Conservation (phyloP, 2,329 filamentous ascomycete species). For the Fusarium euwallaceae region DNA sequence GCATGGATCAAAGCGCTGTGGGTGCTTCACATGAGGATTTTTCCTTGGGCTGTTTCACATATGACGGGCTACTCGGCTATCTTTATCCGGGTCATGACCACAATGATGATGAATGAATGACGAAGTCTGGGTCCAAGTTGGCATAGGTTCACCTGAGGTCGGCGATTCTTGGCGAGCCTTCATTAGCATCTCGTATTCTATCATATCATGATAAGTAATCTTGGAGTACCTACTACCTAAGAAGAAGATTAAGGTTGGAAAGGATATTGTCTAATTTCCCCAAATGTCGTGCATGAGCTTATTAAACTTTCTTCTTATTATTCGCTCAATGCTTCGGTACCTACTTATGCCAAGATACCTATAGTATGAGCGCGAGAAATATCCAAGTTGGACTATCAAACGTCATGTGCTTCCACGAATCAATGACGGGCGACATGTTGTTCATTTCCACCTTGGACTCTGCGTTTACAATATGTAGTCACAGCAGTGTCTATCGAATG, state of each 20-base stretch:
- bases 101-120: not conserved
- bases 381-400: not conserved
- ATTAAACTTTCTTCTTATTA: not conserved
- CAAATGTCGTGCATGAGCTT: not conserved
- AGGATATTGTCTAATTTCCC: not conserved
- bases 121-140: not conserved
- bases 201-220: not conserved
- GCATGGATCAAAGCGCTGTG: not conserved
- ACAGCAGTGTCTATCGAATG: slow-evolving; percentile 7
- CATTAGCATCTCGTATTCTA: not conserved
- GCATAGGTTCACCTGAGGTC: not conserved
- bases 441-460: not conserved
- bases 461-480: not conserved
- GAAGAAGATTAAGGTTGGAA: not conserved
- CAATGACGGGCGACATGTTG: not conserved
- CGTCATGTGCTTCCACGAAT: not conserved
- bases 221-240: not conserved
- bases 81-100: not conserved
- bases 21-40: not conserved
- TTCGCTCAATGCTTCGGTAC: not conserved
- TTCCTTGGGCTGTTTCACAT: not conserved
- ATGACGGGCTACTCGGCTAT: not conserved
- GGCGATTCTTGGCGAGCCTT: not conserved
- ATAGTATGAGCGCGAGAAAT: not conserved
- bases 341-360: not conserved